A percentile compares a stretch with the other conserved stretches of the same genome.
Conservation (phyloP, 1,284 basidiomycete genomes). For the Hypsizygus ulmarius region DNA sequence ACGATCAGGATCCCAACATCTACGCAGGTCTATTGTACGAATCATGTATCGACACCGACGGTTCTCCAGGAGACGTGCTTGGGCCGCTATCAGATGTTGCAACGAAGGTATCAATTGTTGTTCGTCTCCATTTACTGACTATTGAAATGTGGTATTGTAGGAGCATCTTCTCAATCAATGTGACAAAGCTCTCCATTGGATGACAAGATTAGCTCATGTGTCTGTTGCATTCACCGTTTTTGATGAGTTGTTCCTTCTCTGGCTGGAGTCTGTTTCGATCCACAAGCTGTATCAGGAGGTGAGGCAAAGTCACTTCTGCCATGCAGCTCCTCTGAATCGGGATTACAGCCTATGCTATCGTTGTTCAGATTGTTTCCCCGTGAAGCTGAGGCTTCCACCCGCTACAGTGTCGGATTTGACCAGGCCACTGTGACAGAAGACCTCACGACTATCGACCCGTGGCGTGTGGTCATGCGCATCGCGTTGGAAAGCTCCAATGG, state of each 20-base stretch:
- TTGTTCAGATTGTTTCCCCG: constrained; percentile 58
- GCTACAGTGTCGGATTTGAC: constrained; percentile 37
- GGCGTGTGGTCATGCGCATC: constrained; percentile 48
- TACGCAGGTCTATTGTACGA: constrained; percentile 54
- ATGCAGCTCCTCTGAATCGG: constrained; percentile 14
- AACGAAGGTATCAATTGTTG: constrained; percentile 14
- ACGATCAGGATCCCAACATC: constrained; percentile 50
- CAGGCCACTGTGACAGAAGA: constrained; percentile 27
- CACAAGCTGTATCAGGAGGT: constrained; percentile 22
- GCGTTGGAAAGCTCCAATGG: constrained; percentile 45
- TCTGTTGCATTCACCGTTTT: constrained; percentile 59
- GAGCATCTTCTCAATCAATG: constrained; percentile 24
- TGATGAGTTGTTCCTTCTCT: constrained; percentile 61
- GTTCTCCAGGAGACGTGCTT: constrained; percentile 13
- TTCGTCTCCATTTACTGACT: background rate
- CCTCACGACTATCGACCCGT: constrained; percentile 47
- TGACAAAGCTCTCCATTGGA: constrained; percentile 46
- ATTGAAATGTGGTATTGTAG: constrained; percentile 7
- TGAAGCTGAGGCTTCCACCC: constrained; percentile 42
- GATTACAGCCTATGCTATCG: constrained; percentile 47
- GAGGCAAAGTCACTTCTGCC: background rate
- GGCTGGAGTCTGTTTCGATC: constrained; percentile 52
- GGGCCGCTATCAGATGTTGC: constrained; percentile 7
- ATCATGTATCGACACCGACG: constrained; percentile 45
- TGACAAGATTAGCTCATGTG: constrained; percentile 53